A percentile compares a stretch with the other conserved stretches of the same genome.
These are phyloP conservation scores for Mycena belliarum DNA, from an alignment of 768 basidiomycete species.

Conservation along the genomic window DNA sequence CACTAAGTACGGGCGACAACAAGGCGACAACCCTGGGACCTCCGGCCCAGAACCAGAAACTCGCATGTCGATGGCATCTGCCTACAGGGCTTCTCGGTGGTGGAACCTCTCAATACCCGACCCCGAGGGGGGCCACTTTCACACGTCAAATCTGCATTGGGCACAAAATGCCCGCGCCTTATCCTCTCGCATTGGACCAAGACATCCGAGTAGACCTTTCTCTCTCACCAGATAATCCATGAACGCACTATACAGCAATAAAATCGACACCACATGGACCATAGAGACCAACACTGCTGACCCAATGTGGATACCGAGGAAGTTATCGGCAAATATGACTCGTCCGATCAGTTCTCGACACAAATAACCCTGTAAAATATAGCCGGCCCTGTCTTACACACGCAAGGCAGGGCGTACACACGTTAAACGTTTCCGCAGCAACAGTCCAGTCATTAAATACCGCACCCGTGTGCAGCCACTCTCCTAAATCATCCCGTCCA, in stretches of 20 bases:
- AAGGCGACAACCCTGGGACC: slow-evolving; percentile 10
- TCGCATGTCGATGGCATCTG: background rate
- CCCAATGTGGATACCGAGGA: slow-evolving; percentile 4
- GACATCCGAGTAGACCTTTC: too few relatives aligned
- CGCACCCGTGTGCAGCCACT: background rate
- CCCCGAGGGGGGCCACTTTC: background rate
- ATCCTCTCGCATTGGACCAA: background rate
- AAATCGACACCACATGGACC: too few relatives aligned
- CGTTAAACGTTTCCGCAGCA: slow-evolving; percentile 17
- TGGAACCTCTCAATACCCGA: slow-evolving; percentile 2
- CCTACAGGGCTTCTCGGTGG: slow-evolving; percentile 7
- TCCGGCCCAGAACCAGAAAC: background rate
- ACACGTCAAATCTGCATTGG: background rate
- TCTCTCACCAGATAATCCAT: too few relatives aligned
- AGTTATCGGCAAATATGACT: background rate
- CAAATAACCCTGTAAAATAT: background rate
- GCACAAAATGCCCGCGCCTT: slow-evolving; percentile 7
- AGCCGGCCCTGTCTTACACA: background rate
- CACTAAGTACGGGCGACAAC: background rate
- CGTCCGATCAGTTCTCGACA: background rate
- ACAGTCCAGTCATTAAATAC: slow-evolving; percentile 7
- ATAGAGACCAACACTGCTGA: too few relatives aligned
- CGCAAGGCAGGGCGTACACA: background rate
- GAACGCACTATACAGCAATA: too few relatives aligned
- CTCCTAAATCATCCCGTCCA: background rate